Conservation (phyloP, 1,284 basidiomycete genomes). For the Puccinia coronata region DNA sequence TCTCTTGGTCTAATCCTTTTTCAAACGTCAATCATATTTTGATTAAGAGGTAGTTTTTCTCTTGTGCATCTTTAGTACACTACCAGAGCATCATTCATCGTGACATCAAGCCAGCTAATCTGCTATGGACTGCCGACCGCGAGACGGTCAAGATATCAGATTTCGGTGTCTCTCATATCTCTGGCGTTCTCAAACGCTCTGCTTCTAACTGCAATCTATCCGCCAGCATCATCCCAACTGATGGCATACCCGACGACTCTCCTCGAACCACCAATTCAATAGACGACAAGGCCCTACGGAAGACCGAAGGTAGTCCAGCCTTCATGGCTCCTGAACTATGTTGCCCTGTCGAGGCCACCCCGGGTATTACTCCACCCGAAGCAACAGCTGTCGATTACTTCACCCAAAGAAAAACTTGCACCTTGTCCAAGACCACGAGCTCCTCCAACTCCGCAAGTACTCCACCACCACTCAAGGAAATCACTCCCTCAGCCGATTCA, state of each 20-base stretch:
- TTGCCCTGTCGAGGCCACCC: conserved; percentile 60
- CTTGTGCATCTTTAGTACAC: conserved; percentile 68
- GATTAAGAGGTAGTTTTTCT: not conserved
- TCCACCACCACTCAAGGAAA: conserved; percentile 25
- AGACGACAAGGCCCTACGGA: conserved; percentile 83
- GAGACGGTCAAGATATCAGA: conserved; percentile 88
- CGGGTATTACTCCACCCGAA: conserved; percentile 51
- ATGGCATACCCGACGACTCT: not conserved
- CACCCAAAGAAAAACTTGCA: conserved; percentile 17
- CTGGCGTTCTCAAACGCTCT: conserved; percentile 72
- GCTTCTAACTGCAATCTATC: conserved; percentile 48
- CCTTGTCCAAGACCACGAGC: conserved; percentile 53
- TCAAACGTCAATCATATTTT: conserved; percentile 38
- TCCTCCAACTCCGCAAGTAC: conserved; percentile 19
- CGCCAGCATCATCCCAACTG: conserved; percentile 19
- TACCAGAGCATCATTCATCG: conserved; percentile 98
- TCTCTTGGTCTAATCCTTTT: not conserved
- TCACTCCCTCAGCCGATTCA: not conserved
- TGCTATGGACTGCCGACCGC: conserved; percentile 81
- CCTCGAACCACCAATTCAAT: conserved; percentile 62
- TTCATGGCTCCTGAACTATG: conserved; percentile 97
- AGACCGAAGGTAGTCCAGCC: conserved; percentile 94
- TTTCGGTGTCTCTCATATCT: conserved; percentile 96
- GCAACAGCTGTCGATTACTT: conserved; percentile 49
- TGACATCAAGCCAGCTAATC: conserved; percentile 97